Conservation (phyloP, 1,284 basidiomycete genomes). For the Rhodotorula sp. region DNA sequence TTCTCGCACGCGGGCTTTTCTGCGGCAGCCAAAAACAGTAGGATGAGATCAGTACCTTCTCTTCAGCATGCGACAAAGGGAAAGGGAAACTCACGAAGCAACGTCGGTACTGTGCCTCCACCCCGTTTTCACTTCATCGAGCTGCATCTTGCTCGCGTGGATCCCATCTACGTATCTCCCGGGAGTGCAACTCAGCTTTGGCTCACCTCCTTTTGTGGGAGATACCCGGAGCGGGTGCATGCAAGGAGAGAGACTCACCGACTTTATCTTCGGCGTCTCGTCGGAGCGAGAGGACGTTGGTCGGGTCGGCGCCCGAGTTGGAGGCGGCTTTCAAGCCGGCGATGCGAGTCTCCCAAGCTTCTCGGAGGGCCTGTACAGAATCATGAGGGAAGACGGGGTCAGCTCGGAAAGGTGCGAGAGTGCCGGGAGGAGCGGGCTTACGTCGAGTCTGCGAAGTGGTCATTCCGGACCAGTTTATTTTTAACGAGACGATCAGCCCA, state of each 20-base stretch:
- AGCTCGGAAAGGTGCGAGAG: not conserved
- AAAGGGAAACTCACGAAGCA: constrained; percentile 21
- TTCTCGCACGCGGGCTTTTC: constrained; percentile 37
- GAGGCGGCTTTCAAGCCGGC: constrained; percentile 13
- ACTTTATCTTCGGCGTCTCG: constrained; percentile 22
- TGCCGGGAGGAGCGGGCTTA: not conserved
- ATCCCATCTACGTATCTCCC: constrained; percentile 19
- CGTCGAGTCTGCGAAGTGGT: constrained; percentile 18
- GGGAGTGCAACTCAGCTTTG: too few species aligned
- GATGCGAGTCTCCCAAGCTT: constrained; percentile 33
- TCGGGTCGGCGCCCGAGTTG: constrained; percentile 33
- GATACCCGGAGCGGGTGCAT: too few species aligned
- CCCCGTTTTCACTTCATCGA: constrained; percentile 30
- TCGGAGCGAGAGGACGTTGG: constrained; percentile 8
- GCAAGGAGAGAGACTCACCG: constrained; percentile 16
- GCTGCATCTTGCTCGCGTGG: constrained; percentile 38
- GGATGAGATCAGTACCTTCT: too few species aligned
- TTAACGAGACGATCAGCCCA: too few species aligned
- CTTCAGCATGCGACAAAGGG: too few species aligned
- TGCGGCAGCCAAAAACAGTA: not conserved
- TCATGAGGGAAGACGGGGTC: not conserved
- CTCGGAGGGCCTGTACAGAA: constrained; percentile 21
- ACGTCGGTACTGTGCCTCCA: constrained; percentile 37
- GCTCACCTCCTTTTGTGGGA: too few species aligned
- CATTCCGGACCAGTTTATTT: too few species aligned